phyloP scores from a whole-genome alignment of 1,284 basidiomycete genomes.

The Ceratobasidium sp. region DNA sequence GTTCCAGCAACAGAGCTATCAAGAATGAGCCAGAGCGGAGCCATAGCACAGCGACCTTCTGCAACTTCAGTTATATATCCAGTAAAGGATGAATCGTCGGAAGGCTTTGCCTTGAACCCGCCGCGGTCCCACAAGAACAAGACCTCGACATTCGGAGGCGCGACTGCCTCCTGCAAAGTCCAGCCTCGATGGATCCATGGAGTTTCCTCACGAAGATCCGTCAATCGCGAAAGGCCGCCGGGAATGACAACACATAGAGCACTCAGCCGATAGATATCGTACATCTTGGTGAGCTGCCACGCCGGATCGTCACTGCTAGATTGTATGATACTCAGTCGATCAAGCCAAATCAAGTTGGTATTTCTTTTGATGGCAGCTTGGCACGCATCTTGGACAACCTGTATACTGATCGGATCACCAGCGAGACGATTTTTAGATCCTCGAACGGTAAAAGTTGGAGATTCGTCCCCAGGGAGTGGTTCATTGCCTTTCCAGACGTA shows the following conservation, averaged over 20 bases:
- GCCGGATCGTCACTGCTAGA: neutral
- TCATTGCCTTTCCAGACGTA: neutral
- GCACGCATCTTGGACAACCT: neutral
- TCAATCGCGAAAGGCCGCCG: neutral
- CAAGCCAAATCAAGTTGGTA: conserved; percentile 15
- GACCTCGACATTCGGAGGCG: neutral
- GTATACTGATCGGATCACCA: conserved; percentile 3
- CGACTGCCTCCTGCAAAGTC: conserved; percentile 21
- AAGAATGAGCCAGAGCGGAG: conserved; percentile 6
- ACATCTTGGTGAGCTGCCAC: conserved; percentile 13
- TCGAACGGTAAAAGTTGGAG: neutral
- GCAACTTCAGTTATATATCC: neutral
- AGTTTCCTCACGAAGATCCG: neutral
- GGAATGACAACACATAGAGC: conserved; percentile 9
- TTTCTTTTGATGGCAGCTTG: neutral
- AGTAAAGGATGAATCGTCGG: neutral
- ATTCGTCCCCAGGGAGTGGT: neutral
- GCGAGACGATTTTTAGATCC: neutral
- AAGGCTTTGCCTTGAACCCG: neutral
- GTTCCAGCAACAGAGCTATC: neutral
- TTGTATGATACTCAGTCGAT: conserved; percentile 5
- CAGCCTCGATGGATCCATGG: conserved; percentile 20
- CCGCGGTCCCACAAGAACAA: conserved; percentile 3
- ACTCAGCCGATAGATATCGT: neutral
- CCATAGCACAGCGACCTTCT: conserved; percentile 2